Evolutionary conservation across 1,139 yeast species (phyloP).

Genomic region (Kurtzmaniella quercitrusa): DNA sequence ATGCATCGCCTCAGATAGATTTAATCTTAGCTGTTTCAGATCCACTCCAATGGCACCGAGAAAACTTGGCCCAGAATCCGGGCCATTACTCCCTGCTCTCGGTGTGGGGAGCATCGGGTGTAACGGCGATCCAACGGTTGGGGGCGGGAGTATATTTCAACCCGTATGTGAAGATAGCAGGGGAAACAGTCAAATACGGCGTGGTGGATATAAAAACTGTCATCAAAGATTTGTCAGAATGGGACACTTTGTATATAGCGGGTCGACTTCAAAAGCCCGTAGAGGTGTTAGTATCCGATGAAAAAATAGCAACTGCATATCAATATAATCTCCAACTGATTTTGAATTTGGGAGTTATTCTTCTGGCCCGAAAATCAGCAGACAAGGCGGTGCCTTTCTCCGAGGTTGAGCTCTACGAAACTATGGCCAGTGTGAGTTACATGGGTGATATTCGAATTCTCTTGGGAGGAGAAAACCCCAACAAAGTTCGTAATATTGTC

Average conservation of each 20-base stretch:
- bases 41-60: constrained; percentile 66
- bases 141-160: constrained; percentile 95
- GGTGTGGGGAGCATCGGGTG: constrained; percentile 48
- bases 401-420: constrained; percentile 66
- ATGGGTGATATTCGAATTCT: constrained; percentile 87
- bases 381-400: constrained; percentile 32
- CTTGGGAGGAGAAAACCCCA: constrained; percentile 88
- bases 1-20: constrained; percentile 66
- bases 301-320: constrained; percentile 53
- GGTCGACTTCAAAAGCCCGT: constrained; percentile 96
- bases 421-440: constrained; percentile 78
- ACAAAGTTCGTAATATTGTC: constrained; percentile 83
- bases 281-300: constrained; percentile 60
- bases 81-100: constrained; percentile 73
- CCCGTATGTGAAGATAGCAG: constrained; percentile 71
- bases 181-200: constrained; percentile 74
- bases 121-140: constrained; percentile 59
- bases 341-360: constrained; percentile 63
- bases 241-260: constrained; percentile 85
- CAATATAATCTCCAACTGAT: constrained; percentile 79
- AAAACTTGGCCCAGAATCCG: constrained; percentile 62
- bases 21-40: constrained; percentile 80
- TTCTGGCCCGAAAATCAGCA: constrained; percentile 20
- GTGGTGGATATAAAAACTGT: constrained; percentile 62
- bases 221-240: constrained; percentile 65